These are phyloP conservation scores for Lactifluus piperatus DNA, from an alignment of 768 basidiomycete species.

Conservation along the genomic window DNA sequence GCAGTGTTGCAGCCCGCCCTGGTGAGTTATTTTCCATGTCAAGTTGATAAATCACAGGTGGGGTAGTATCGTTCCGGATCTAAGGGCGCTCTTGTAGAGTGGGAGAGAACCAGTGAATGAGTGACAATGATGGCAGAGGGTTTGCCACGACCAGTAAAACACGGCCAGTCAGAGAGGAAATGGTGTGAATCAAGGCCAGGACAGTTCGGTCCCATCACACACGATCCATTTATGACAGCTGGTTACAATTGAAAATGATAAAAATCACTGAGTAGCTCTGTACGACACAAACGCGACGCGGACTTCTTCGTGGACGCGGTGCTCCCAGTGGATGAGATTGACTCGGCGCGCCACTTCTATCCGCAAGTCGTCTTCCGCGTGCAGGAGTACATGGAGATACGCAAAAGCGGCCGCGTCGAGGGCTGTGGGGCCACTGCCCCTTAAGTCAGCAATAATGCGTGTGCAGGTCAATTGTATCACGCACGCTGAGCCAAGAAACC, in stretches of 20 bases:
- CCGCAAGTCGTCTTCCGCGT: conserved; percentile 37
- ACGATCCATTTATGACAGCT: not conserved
- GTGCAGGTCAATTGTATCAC: conserved; percentile 19
- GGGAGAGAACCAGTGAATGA: not conserved
- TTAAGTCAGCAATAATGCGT: not conserved
- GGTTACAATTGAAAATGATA: not conserved
- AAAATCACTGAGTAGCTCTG: not conserved
- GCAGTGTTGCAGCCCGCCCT: not conserved
- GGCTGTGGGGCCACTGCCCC: conserved; percentile 56
- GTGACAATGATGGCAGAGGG: not conserved
- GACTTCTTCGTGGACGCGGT: conserved; percentile 51
- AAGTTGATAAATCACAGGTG: not conserved
- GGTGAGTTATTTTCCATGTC: not conserved
- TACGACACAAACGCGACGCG: conserved; percentile 34
- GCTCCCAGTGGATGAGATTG: conserved; percentile 79
- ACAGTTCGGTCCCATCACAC: not conserved
- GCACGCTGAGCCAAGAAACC: conserved; percentile 74
- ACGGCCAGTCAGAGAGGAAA: not conserved
- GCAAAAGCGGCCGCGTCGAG: conserved; percentile 80
- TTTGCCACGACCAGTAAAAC: not conserved
- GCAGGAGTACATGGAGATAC: conserved; percentile 61
- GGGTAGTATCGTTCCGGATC: not conserved
- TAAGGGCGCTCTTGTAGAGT: not conserved
- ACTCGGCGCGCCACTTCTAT: conserved; percentile 60
- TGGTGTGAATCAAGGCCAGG: not conserved